Conservation (phyloP, 257 asterid genomes). For the Primulina eburnea region DNA sequence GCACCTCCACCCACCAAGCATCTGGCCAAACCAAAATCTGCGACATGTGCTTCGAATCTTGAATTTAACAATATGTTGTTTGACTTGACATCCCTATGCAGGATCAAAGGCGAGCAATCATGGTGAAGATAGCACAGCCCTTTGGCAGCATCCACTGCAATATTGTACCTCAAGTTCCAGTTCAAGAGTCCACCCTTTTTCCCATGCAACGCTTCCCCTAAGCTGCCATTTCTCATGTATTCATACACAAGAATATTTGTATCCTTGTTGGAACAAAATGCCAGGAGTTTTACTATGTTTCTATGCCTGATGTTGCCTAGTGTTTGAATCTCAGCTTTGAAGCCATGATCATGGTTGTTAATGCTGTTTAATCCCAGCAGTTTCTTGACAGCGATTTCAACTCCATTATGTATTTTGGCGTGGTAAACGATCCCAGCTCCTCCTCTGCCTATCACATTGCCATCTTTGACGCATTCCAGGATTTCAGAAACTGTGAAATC, state of each 20-base stretch:
- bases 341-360: conserved; percentile 78
- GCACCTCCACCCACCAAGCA: conserved; percentile 80
- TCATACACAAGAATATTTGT: conserved; percentile 86
- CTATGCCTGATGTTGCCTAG: conserved; percentile 87
- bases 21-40: conserved; percentile 92
- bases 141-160: conserved; percentile 75
- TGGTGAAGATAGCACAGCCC: conserved; percentile 91
- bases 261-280: conserved; percentile 82
- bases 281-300: conserved; percentile 71
- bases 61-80: conserved; percentile 77
- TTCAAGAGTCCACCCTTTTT: conserved; percentile 70
- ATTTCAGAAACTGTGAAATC: conserved; percentile 68
- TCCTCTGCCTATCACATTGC: conserved; percentile 88
- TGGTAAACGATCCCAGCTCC: conserved; percentile 94
- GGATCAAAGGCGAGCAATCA: conserved; percentile 86
- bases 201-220: conserved; percentile 87
- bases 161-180: conserved; percentile 83
- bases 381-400: conserved; percentile 82
- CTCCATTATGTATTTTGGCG: conserved; percentile 68
- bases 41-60: conserved; percentile 86
- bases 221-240: conserved; percentile 91
- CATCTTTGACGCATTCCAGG: conserved; percentile 82
- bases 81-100: conserved; percentile 88
- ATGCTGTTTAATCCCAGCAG: conserved; percentile 51
- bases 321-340: conserved; percentile 76